Evolutionary conservation across 2,329 filamentous ascomycete species (phyloP).

Genomic region (Penicillium digitatum): DNA sequence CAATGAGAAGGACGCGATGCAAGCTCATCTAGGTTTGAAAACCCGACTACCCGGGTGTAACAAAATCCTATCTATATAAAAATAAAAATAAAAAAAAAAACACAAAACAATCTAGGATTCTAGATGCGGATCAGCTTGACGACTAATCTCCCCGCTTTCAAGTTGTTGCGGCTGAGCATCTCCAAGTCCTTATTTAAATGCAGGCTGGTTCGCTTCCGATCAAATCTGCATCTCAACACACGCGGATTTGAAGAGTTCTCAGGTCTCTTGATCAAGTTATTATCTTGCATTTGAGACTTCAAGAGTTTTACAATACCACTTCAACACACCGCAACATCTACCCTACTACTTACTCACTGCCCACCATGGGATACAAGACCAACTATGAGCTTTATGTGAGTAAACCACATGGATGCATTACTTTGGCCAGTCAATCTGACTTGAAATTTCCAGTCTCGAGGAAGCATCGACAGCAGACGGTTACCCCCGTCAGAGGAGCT

Average conservation of each 20-base stretch:
- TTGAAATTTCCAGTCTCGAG: slow-evolving; percentile 20
- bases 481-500: slow-evolving; percentile 29
- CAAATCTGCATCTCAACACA: slow-evolving; percentile 15
- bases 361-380: slow-evolving; percentile 37
- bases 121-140: slow-evolving; percentile 16
- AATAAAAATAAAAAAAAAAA: neutral
- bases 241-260: slow-evolving; percentile 1
- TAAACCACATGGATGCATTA: neutral
- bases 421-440: neutral
- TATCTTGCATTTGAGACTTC: neutral
- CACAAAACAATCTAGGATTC: neutral
- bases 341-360: neutral
- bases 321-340: neutral
- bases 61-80: slow-evolving; percentile 6
- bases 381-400: slow-evolving; percentile 41
- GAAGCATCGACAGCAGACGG: slow-evolving; percentile 28
- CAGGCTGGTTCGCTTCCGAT: slow-evolving; percentile 1
- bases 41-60: slow-evolving; percentile 9
- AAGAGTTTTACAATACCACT: neutral
- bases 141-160: slow-evolving; percentile 9
- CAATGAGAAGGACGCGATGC: slow-evolving; percentile 7
- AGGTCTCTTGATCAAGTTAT: neutral
- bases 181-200: slow-evolving; percentile 13
- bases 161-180: slow-evolving; percentile 15
- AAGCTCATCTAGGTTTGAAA: neutral